A percentile compares a stretch with the other conserved stretches of the same genome.
Evolutionary conservation across 2,329 filamentous ascomycete genomes (phyloP).

Genomic region (Nigrograna mackinnonii): DNA sequence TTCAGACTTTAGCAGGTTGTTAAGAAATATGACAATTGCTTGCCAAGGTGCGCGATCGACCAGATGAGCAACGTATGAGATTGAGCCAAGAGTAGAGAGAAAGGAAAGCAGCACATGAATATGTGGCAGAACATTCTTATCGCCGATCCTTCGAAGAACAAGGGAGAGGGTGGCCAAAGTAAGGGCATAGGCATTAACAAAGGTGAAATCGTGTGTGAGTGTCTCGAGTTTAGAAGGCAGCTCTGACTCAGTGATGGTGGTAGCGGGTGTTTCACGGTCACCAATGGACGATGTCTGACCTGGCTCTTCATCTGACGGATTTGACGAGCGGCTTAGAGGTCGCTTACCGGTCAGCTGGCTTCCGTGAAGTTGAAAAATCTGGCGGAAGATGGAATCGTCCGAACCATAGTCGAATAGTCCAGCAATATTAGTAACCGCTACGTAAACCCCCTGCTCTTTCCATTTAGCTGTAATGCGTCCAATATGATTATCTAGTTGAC

Average conservation of each 20-base stretch:
- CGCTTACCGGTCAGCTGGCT: constrained; percentile 6
- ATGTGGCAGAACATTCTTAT: constrained; percentile 64
- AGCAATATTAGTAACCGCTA: constrained; percentile 61
- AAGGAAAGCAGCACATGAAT: constrained; percentile 67
- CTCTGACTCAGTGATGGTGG: constrained; percentile 17
- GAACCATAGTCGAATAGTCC: constrained; percentile 58
- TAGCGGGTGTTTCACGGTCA: not conserved
- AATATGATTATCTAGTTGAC: constrained; percentile 62
- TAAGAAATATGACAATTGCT: constrained; percentile 55
- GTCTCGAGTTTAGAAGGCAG: constrained; percentile 16
- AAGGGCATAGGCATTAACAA: constrained; percentile 44
- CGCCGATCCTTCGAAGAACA: constrained; percentile 57
- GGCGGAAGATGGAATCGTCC: constrained; percentile 45
- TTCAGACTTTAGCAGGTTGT: constrained; percentile 51
- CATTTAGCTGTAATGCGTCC: constrained; percentile 54
- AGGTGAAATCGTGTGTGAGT: constrained; percentile 22
- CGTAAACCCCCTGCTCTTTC: constrained; percentile 61
- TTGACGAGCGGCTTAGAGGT: constrained; percentile 11
- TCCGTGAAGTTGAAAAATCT: constrained; percentile 19
- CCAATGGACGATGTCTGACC: constrained; percentile 16
- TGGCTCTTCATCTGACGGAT: constrained; percentile 14
- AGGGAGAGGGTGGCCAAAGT: constrained; percentile 50
- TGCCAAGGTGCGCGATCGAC: constrained; percentile 57
- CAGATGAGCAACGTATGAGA: constrained; percentile 33
- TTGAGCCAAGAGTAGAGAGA: constrained; percentile 49